A percentile compares a stretch with the other conserved stretches of the same genome.
Evolutionary conservation across 108 stramenopile species (phyloP).

Genomic region (Craspedostauros australis): DNA sequence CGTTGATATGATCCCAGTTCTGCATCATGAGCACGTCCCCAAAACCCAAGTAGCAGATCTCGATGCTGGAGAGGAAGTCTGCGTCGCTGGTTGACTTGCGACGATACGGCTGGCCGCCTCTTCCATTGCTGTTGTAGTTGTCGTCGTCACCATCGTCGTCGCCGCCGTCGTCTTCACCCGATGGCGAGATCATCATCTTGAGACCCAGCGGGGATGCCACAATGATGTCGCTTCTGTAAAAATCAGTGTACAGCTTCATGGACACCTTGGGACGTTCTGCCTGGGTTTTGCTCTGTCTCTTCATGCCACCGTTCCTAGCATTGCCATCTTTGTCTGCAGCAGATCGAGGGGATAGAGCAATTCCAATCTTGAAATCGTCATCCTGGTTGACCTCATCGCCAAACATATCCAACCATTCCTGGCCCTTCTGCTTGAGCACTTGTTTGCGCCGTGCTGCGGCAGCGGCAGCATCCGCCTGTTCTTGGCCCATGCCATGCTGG

Average conservation of each 20-base stretch:
- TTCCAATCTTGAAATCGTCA: slow-evolving; percentile 92
- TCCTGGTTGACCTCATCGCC: slow-evolving; percentile 85
- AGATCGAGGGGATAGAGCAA: slow-evolving; percentile 70
- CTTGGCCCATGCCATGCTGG: too few species aligned
- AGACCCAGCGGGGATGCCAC: slow-evolving; percentile 88
- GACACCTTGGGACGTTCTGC: slow-evolving; percentile 29
- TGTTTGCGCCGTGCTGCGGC: slow-evolving; percentile 20
- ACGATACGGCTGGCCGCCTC: too few species aligned
- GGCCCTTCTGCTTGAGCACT: slow-evolving; percentile 62
- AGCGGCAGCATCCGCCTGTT: neutral
- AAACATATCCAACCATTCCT: slow-evolving; percentile 86
- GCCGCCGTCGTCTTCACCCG: slow-evolving; percentile 4
- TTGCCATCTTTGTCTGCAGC: slow-evolving; percentile 6
- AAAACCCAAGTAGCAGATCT: slow-evolving; percentile 69
- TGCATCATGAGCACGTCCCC: slow-evolving; percentile 92
- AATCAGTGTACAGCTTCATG: slow-evolving; percentile 83
- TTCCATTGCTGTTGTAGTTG: slow-evolving; percentile 35
- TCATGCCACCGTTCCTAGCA: slow-evolving; percentile 5
- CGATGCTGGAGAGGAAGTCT: slow-evolving; percentile 90
- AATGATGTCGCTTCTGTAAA: slow-evolving; percentile 93
- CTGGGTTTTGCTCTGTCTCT: slow-evolving; percentile 31
- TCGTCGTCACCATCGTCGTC: slow-evolving; percentile 43
- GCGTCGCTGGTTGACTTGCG: too few species aligned
- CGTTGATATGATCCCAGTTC: slow-evolving; percentile 93
- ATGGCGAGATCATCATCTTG: slow-evolving; percentile 59